Evolutionary conservation across 164 flowering plant species (phyloP).

Genomic region (Tetracentron sinense): DNA sequence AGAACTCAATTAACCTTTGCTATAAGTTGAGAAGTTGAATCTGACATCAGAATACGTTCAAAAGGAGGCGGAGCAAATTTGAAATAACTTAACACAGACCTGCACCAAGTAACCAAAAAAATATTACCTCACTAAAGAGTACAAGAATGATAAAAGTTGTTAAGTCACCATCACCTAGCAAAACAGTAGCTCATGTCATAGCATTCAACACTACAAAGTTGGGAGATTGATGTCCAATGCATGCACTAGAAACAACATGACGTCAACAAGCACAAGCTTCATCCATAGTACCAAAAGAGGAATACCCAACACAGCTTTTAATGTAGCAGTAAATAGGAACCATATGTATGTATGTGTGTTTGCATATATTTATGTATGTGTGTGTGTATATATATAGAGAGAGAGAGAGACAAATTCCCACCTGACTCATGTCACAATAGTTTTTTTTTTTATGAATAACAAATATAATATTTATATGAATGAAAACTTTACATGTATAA

Average conservation of each 20-base stretch:
- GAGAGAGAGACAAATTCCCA: background rate
- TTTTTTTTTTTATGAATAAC: too few species aligned
- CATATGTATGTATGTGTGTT: background rate
- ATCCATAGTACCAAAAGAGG: background rate
- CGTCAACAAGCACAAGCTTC: background rate
- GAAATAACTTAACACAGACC: constrained; percentile 61
- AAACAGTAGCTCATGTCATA: background rate
- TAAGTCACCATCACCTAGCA: background rate
- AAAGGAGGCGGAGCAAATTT: constrained; percentile 76
- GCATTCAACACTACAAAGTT: background rate
- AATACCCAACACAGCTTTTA: background rate
- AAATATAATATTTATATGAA: too few species aligned
- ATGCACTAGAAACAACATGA: background rate
- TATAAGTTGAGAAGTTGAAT: constrained; percentile 12
- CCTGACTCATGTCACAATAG: too few species aligned
- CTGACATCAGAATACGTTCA: constrained; percentile 36
- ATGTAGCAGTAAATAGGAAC: background rate
- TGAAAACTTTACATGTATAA: too few species aligned
- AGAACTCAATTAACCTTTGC: constrained; percentile 20
- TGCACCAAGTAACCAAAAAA: constrained; percentile 26
- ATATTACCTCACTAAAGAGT: background rate
- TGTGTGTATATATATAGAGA: too few species aligned
- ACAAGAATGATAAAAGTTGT: background rate
- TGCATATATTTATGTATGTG: too few species aligned
- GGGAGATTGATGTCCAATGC: background rate